Base-by-base conservation (phyloP, 305 asterid genomes). In the Ajuga reptans region DNA sequence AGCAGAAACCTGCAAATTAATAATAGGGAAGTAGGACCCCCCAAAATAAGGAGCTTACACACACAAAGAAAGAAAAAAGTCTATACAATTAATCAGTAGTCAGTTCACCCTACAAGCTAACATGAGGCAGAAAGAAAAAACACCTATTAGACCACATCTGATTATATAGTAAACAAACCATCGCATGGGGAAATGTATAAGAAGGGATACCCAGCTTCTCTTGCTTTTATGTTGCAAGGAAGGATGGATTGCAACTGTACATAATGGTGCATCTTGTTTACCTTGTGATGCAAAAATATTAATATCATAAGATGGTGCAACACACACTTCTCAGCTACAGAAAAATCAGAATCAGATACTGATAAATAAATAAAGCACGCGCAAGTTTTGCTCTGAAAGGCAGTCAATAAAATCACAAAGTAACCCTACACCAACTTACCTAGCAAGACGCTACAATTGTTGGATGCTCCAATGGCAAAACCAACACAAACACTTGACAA, bases 1-100 rank as follows among this genome's bases (percentile, higher is more conserved):
- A 75, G 87, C 90, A 71, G 90, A 83, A 42, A 88, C 95, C 95
- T 88, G 65, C 53, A 80, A 41, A 62, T 33, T 43, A 52, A 66
- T 43, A 76, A 43, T 53, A 76, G 15, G 45, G 41, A 12, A 49
- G 9, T 55, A 39, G 64, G 46, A 45, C 56, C 37, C 9, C 21
- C 49, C 6, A 3, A 15, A 4, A 61, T 51, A 41, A 73, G 68
- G 17, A 54, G 47, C 72, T 66, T 41, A 54, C 9, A 37, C 21
- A 2, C 50, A 45, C 11, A n/a, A n/a, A 36, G 39, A 60, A 39
- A 18, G 6, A 37, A 67, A 69, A 41, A 59, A 52, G 18, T 14
- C 11, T 0, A 36, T 27, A 57, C 36, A 21, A 27, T 46, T 47
- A 31, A 45, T 34, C 45, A 50, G 29, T 9, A 18, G 51, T 54